Percentiles rank a stretch among this genome's conserved stretches.
Conservation (phyloP, 108 stramenopile genomes). For the Aurantiochytrium sp. region DNA sequence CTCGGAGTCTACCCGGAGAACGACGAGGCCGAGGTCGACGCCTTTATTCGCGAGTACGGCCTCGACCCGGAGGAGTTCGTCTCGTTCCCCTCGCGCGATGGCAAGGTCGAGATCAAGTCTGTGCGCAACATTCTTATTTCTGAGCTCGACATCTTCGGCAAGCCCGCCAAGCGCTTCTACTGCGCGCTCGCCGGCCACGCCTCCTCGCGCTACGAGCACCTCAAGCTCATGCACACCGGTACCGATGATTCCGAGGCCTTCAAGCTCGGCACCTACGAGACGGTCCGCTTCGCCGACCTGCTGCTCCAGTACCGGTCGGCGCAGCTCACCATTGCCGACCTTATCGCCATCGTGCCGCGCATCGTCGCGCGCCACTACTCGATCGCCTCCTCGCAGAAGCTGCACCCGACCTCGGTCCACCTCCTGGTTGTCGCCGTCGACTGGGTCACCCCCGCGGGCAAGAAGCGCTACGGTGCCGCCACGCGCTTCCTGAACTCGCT, state of each 20-base stretch:
- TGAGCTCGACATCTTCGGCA: constrained; percentile 67
- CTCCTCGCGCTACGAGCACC: constrained; percentile 48
- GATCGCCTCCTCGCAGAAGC: constrained; percentile 78
- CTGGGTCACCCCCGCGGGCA: constrained; percentile 52
- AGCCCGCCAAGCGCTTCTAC: constrained; percentile 60
- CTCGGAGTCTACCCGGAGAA: constrained; percentile 67
- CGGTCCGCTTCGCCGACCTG: background rate
- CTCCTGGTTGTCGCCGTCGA: constrained; percentile 76
- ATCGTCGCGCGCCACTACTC: constrained; percentile 90
- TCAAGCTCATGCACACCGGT: background rate
- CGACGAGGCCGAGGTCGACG: constrained; percentile 49
- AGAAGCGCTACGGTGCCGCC: constrained; percentile 76
- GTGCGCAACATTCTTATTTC: constrained; percentile 51
- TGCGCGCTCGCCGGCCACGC: constrained; percentile 65
- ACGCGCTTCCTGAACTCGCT: constrained; percentile 66
- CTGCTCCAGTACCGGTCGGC: background rate
- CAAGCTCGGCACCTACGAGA: background rate
- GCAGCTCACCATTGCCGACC: background rate
- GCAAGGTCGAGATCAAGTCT: constrained; percentile 34
- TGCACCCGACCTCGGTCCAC: constrained; percentile 78
- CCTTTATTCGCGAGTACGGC: constrained; percentile 59
- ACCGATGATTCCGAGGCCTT: background rate
- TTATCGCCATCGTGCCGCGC: constrained; percentile 48
- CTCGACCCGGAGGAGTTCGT: constrained; percentile 32
- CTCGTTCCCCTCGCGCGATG: constrained; percentile 37